These are phyloP conservation scores for Colletotrichum scovillei DNA, from an alignment of 2,329 filamentous ascomycete species.

Conservation along the genomic window DNA sequence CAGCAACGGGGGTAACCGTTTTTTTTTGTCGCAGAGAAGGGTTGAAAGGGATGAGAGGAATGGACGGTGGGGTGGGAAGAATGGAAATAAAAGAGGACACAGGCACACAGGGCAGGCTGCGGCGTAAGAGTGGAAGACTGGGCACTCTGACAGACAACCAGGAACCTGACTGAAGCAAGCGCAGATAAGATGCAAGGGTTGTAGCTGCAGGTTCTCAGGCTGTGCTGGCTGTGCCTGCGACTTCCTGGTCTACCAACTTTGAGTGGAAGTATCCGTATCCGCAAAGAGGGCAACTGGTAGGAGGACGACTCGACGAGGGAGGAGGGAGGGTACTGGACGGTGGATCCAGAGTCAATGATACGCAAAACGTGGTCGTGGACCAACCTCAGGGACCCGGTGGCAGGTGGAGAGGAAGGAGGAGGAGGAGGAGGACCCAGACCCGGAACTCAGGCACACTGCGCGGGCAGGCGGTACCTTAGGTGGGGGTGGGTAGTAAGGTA, in stretches of 20 bases:
- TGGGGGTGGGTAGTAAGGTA: neutral
- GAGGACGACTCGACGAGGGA: neutral
- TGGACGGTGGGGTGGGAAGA: conserved; percentile 26
- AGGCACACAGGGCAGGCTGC: no score
- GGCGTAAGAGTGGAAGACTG: neutral
- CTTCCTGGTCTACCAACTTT: neutral
- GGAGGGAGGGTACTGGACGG: neutral
- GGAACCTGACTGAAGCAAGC: neutral
- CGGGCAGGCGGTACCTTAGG: no score
- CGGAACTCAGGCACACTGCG: neutral
- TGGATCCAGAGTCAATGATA: conserved; percentile 19
- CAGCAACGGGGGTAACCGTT: conserved; percentile 11
- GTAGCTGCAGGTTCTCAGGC: neutral
- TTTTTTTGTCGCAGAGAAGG: conserved; percentile 13
- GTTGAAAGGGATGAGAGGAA: conserved; percentile 18
- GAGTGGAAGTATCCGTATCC: no score
- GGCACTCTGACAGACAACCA: neutral
- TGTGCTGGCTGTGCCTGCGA: neutral
- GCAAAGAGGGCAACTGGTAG: no score
- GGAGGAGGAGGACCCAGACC: neutral
- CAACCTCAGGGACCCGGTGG: conserved; percentile 1
- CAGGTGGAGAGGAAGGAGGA: no score
- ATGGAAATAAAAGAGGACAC: conserved; percentile 27
- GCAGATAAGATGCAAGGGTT: conserved; percentile 8
- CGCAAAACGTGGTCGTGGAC: conserved; percentile 24